Evolutionary conservation across 2,329 filamentous ascomycete species (phyloP).

Genomic region (Fusarium neocosmosporiellum): DNA sequence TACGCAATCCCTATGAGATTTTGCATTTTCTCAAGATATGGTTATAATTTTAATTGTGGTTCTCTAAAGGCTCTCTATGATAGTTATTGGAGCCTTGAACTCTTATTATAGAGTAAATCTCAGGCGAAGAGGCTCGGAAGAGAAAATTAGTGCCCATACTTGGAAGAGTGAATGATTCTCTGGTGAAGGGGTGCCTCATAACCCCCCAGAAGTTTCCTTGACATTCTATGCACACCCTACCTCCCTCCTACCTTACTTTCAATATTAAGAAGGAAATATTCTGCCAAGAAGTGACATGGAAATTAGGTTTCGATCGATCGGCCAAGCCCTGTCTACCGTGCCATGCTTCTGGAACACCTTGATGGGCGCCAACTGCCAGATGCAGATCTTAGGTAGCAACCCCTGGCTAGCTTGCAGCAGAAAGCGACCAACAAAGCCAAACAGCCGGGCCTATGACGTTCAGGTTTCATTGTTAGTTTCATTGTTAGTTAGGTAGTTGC

Average conservation of each 20-base stretch:
- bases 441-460: neutral
- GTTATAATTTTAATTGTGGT: too few species aligned
- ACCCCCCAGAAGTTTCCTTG: neutral
- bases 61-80: rapidly evolving
- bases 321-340: neutral
- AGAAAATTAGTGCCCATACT: neutral
- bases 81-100: neutral
- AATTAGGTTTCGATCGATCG: neutral
- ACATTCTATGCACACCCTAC: neutral
- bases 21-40: neutral
- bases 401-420: neutral
- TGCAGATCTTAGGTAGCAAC: neutral
- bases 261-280: neutral
- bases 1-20: neutral
- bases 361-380: neutral
- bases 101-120: neutral
- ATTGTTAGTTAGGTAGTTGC: neutral
- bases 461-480: neutral
- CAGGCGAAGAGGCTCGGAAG: neutral
- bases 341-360: neutral
- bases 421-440: neutral
- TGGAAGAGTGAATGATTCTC: neutral
- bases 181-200: neutral
- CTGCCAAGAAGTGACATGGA: neutral
- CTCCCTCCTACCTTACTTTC: neutral